Conservation (phyloP, 352 stramenopile species). For the Phytopythium cucurbitacearum region DNA sequence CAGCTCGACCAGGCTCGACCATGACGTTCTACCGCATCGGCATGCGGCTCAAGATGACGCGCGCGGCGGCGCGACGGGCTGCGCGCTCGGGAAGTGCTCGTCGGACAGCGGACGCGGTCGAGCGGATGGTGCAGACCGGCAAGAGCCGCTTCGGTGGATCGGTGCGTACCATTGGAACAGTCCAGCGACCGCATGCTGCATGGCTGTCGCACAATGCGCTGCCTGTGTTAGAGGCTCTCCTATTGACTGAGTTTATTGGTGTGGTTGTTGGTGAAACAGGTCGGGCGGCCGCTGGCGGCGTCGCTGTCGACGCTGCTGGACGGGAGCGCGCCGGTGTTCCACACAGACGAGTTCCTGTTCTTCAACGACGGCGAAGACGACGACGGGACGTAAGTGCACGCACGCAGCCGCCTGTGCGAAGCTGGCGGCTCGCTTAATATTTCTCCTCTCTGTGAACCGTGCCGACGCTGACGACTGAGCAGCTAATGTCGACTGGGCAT, state of each 20-base stretch:
- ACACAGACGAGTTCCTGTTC: constrained; percentile 65
- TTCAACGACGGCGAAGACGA: constrained; percentile 76
- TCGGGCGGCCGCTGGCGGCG: constrained; percentile 40
- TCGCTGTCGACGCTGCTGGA: constrained; percentile 46
- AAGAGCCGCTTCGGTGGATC: constrained; percentile 63
- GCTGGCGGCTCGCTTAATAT: too few relatives aligned
- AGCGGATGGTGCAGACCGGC: constrained; percentile 56
- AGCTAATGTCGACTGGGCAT: constrained; percentile 67
- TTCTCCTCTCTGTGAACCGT: constrained; percentile 4
- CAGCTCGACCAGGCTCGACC: constrained; percentile 1
- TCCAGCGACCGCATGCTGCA: background rate
- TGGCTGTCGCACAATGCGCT: background rate
- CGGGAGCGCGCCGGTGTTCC: constrained; percentile 42
- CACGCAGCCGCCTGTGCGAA: too few relatives aligned
- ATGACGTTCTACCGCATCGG: constrained; percentile 77
- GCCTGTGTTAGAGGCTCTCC: too few relatives aligned
- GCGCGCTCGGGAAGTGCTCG: constrained; percentile 46
- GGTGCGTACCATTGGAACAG: constrained; percentile 24
- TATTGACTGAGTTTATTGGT: constrained; percentile 6
- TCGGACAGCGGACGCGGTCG: constrained; percentile 37
- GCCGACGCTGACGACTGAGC: constrained; percentile 66
- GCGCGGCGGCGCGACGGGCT: constrained; percentile 56
- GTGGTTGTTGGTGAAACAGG: constrained; percentile 15
- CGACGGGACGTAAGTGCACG: constrained; percentile 64
- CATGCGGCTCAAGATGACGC: constrained; percentile 60